A percentile compares a stretch with the other conserved stretches of the same genome.
phyloP scores from a whole-genome alignment of 116 monocot genomes.

The Posidonia oceanica region DNA sequence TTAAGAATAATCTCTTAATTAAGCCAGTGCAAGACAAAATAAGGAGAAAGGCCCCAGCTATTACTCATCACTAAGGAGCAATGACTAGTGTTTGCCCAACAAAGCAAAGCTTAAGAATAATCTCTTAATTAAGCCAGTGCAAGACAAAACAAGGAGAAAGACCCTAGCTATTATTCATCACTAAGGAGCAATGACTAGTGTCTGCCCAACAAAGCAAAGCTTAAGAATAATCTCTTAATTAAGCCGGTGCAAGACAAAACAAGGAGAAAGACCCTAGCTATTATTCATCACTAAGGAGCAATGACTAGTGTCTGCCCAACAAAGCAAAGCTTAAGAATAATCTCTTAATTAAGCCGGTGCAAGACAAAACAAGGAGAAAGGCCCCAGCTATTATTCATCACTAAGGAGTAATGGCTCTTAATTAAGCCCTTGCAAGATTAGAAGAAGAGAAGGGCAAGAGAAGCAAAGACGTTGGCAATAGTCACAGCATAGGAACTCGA shows the following conservation, averaged over 20 bases:
- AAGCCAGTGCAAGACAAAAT: not conserved
- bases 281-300: no score
- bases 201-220: not conserved
- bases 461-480: not conserved
- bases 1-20: not conserved
- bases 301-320: no score
- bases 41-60: not conserved
- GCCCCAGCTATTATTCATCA: no score
- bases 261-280: no score
- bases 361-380: no score
- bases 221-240: not conserved
- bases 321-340: no score
- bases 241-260: no score
- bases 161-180: no score
- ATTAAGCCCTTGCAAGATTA: not conserved
- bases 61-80: no score
- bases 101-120: not conserved
- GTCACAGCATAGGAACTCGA: constrained; percentile 7
- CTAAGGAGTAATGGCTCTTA: no score
- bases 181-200: not conserved
- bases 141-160: not conserved
- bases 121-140: not conserved
- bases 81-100: not conserved
- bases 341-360: no score
- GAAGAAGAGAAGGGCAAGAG: not conserved